A percentile compares a stretch with the other conserved stretches of the same genome.
These are phyloP conservation scores for Telopea speciosissima DNA, from an alignment of 177 flowering plant species.

Conservation along the genomic window DNA sequence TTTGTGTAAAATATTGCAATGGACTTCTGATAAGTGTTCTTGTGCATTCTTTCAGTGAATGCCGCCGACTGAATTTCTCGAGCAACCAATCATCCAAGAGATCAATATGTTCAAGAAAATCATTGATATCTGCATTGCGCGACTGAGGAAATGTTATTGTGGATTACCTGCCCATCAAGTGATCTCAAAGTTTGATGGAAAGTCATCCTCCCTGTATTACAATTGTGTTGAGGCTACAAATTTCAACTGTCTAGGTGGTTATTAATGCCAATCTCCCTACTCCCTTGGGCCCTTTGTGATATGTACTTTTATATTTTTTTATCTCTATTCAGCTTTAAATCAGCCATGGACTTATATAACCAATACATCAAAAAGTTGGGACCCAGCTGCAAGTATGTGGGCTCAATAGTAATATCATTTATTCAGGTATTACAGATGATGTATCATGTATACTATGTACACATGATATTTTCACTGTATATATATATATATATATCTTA, in stretches of 20 bases:
- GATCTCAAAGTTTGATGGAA: too few relatives aligned
- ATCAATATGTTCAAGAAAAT: conserved; percentile 61
- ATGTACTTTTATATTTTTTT: not conserved
- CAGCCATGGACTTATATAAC: not conserved
- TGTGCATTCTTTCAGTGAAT: conserved; percentile 45
- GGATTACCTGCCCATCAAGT: too few relatives aligned
- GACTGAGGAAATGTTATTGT: too few relatives aligned
- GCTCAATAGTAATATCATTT: not conserved
- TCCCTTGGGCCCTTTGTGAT: not conserved
- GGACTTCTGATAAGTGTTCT: not conserved
- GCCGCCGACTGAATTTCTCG: conserved; percentile 56
- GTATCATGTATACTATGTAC: not conserved
- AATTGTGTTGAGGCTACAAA: conserved; percentile 39
- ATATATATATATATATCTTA: not conserved
- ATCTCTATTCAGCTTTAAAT: not conserved
- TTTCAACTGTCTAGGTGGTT: conserved; percentile 23
- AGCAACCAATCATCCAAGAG: conserved; percentile 42
- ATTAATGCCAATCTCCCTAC: not conserved
- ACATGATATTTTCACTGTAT: not conserved
- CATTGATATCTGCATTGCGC: too few relatives aligned
- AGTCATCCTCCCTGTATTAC: conserved; percentile 52
- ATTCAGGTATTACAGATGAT: not conserved
- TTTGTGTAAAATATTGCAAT: not conserved
- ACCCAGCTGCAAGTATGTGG: not conserved
- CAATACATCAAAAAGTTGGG: not conserved